A percentile compares a stretch with the other conserved stretches of the same genome.
Conservation (phyloP, 1,284 basidiomycete genomes). For the Irpex rosettiformis region DNA sequence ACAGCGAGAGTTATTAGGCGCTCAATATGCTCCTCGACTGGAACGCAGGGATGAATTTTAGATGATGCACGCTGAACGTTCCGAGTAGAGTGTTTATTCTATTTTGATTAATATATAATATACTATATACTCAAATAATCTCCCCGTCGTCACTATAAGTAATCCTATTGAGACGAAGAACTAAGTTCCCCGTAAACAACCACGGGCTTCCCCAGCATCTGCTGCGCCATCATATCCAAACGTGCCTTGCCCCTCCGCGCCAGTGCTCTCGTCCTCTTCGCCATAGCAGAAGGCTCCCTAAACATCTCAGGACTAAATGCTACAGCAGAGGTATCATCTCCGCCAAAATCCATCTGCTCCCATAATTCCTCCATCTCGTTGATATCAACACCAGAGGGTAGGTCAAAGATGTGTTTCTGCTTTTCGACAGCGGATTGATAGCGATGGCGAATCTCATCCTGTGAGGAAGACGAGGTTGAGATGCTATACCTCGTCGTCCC, state of each 20-base stretch:
- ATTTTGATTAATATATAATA: not conserved
- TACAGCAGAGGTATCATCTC: slow-evolving; percentile 13
- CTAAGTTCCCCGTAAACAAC: not conserved
- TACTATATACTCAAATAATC: not conserved
- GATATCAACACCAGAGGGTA: slow-evolving; percentile 46
- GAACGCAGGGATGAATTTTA: not conserved
- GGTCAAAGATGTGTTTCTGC: slow-evolving; percentile 38
- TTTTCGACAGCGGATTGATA: slow-evolving; percentile 33
- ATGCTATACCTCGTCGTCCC: slow-evolving; percentile 58
- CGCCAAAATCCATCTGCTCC: slow-evolving; percentile 46
- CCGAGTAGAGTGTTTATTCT: not conserved
- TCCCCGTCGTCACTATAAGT: too few species aligned
- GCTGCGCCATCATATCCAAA: slow-evolving; percentile 1
- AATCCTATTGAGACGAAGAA: too few species aligned
- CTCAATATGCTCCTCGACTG: not conserved
- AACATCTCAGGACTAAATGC: slow-evolving; percentile 11
- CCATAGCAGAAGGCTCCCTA: not conserved
- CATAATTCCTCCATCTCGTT: slow-evolving; percentile 46
- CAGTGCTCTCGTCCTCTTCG: slow-evolving; percentile 9
- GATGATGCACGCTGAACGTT: too few species aligned
- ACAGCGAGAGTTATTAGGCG: not conserved
- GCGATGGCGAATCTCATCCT: slow-evolving; percentile 31
- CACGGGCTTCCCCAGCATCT: slow-evolving; percentile 8
- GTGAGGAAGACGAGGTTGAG: slow-evolving; percentile 30
- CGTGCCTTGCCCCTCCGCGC: slow-evolving; percentile 9